Evolutionary conservation across 371 early-diverging fungal genomes (phyloP), one percentile per base, ranked within the genome.

Genomic region (Coemansia sp.): DNA sequence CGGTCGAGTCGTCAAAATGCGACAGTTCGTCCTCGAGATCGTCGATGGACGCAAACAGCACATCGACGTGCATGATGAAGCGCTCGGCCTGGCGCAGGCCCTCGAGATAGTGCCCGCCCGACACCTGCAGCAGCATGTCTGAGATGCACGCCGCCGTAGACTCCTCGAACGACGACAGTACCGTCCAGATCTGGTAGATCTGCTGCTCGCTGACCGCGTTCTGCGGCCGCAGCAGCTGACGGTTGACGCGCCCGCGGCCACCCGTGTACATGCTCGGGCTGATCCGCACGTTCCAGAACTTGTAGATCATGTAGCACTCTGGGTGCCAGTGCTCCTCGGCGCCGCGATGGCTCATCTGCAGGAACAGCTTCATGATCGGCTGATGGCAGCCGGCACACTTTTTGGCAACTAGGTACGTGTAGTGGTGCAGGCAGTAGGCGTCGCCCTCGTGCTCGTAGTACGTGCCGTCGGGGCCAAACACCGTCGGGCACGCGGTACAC

Each of bases 301-400:
- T 95, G 83, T 92, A 90, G 54, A 98, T 93, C 97, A 95, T 96
- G 78, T 98, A 98, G 76, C 98, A 98, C 75, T 95, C 94, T 9
- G 97, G 97, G 77, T 98, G 98, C 98, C 98, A 98, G 58, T 85
- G 82, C 59, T 86, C 80, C 64, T 88, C 85, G 45, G 81, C 79
- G 26, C 71, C 80, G 47, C 64, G 64, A 32, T 67, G 59, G 68
- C 85, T 87, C 62, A 93, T 91, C 67, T 98, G 95, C 48, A 98
- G 88, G 80, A 92, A 98, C 63, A 92, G 91, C 67, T 93, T 90
- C 58, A 98, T 77, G 41, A 98, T 93, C 16, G 94, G 93, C 53
- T 90, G 91, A 65, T 88, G 81, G 74, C 98, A 98, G 2, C 98
- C 97, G 13, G 90, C 88, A 65, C 98, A 98, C 63, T 89, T 90